Conservation (phyloP, 2,329 filamentous ascomycete species). For the Penicillium sp. region DNA sequence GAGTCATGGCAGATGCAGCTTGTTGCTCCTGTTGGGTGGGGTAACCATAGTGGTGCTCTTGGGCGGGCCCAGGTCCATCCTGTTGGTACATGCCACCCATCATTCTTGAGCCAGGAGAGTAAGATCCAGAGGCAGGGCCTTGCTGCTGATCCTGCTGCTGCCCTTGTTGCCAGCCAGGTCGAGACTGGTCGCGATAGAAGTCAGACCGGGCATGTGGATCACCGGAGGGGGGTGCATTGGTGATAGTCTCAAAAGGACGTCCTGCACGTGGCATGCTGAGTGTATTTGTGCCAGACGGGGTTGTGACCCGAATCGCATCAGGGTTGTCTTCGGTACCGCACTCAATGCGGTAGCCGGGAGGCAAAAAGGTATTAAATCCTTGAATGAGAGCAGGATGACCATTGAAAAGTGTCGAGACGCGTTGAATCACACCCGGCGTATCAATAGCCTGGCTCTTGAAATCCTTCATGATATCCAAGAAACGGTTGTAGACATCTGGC, state of each 20-base stretch:
- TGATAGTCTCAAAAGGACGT: conserved; percentile 35
- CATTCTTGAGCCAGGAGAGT: conserved; percentile 43
- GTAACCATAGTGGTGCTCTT: conserved; percentile 45
- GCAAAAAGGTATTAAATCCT: conserved; percentile 96
- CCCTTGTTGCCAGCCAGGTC: conserved; percentile 40
- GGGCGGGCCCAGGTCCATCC: conserved; percentile 38
- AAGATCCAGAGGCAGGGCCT: conserved; percentile 33
- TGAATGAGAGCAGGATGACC: conserved; percentile 94
- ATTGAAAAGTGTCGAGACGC: conserved; percentile 92
- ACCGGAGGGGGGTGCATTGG: conserved; percentile 33
- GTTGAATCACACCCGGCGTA: conserved; percentile 93
- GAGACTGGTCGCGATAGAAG: conserved; percentile 40
- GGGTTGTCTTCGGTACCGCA: conserved; percentile 92
- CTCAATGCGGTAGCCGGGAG: conserved; percentile 93
- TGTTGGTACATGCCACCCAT: conserved; percentile 40
- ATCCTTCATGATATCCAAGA: conserved; percentile 99
- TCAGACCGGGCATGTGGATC: conserved; percentile 36
- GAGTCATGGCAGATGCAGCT: conserved; percentile 48
- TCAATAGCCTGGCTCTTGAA: conserved; percentile 99
- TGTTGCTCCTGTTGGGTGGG: conserved; percentile 46
- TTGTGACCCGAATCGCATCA: conserved; percentile 94
- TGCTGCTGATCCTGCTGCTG: conserved; percentile 33
- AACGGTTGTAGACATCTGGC: conserved; percentile 94
- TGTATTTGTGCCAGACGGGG: conserved; percentile 94
- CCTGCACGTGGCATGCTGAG: conserved; percentile 65